Percentiles rank a stretch among this genome's conserved stretches.
Conservation (phyloP, 2,329 filamentous ascomycete genomes). For the Penicillium sp. region DNA sequence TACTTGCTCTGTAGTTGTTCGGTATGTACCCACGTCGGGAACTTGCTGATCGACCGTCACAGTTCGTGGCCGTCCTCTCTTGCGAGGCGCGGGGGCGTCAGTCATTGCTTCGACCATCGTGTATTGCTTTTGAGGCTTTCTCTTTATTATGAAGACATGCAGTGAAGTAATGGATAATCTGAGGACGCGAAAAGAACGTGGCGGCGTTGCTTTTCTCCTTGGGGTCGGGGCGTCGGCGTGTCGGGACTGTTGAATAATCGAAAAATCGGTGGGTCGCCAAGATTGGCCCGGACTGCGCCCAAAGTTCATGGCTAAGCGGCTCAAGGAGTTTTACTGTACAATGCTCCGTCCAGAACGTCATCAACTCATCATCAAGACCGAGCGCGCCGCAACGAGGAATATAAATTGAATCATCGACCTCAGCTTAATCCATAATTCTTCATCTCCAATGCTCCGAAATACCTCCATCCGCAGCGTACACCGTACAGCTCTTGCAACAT, state of each 20-base stretch:
- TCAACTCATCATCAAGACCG: neutral
- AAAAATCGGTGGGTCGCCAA: slow-evolving; percentile 6
- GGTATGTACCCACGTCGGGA: too few species aligned
- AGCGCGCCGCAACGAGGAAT: neutral
- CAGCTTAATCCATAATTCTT: neutral
- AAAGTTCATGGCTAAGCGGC: neutral
- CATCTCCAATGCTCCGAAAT: neutral
- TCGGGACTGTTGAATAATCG: slow-evolving; percentile 14
- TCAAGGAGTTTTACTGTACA: too few species aligned
- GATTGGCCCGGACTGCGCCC: neutral
- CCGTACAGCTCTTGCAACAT: neutral
- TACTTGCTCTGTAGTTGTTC: too few species aligned
- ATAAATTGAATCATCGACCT: neutral
- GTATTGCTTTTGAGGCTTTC: neutral
- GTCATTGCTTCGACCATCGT: neutral
- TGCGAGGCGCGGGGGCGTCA: slow-evolving; percentile 15
- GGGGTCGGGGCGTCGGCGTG: slow-evolving; percentile 3
- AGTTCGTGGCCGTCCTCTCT: slow-evolving; percentile 21
- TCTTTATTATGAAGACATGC: neutral
- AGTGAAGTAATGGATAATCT: neutral
- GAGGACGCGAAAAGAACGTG: neutral
- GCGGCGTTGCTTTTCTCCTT: neutral
- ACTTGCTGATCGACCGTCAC: slow-evolving; percentile 16
- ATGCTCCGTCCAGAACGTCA: neutral
- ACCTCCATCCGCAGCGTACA: neutral